These are phyloP conservation scores for Akanthomyces lecanii DNA, from an alignment of 2,329 filamentous ascomycete species.

Conservation along the genomic window DNA sequence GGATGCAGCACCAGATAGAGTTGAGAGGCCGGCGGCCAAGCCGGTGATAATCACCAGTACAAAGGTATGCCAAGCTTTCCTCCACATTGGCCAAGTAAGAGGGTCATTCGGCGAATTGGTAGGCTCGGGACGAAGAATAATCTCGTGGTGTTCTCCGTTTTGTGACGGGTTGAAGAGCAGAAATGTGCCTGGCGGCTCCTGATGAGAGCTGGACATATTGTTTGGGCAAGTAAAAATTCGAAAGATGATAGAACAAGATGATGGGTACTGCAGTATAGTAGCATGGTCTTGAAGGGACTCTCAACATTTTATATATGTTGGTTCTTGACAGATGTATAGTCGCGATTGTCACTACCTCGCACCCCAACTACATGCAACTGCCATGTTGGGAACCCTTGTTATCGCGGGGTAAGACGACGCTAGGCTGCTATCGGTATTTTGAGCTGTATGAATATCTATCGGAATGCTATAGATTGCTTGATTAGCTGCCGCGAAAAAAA, in stretches of 20 bases:
- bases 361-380: neutral
- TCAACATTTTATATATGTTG: neutral
- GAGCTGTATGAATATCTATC: neutral
- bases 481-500: no score
- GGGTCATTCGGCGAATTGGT: conserved; percentile 49
- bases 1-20: conserved; percentile 49
- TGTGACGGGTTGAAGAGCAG: neutral
- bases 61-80: conserved; percentile 47
- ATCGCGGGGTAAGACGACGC: neutral
- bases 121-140: conserved; percentile 51
- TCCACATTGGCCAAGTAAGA: conserved; percentile 44
- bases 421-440: no score
- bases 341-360: neutral
- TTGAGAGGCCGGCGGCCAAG: conserved; percentile 52
- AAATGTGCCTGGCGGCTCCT: conserved; percentile 7
- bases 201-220: neutral
- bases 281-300: no score
- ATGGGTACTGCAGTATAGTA: no score
- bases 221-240: neutral
- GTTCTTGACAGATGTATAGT: neutral
- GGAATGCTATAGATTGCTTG: neutral
- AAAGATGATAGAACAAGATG: no score
- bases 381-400: neutral
- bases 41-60: conserved; percentile 51
- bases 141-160: conserved; percentile 33